These are phyloP conservation scores for Papiliotrema fonsecae DNA, from an alignment of 1,284 basidiomycete species.

Conservation along the genomic window DNA sequence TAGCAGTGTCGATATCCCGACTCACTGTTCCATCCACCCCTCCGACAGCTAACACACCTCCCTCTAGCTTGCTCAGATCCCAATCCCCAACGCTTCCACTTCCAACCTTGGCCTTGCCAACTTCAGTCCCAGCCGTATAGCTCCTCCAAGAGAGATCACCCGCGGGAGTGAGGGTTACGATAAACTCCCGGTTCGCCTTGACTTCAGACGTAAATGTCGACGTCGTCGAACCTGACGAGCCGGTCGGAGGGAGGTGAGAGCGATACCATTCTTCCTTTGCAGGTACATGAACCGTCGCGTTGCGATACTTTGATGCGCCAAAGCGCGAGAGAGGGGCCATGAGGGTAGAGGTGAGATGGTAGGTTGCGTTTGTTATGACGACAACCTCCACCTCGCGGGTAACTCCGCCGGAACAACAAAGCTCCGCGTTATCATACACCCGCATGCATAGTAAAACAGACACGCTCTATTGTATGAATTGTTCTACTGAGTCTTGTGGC, in stretches of 20 bases:
- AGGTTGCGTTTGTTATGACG: too few relatives aligned
- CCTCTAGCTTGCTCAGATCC: slow-evolving; percentile 38
- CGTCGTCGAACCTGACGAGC: slow-evolving; percentile 12
- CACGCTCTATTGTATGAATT: too few relatives aligned
- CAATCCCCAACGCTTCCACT: slow-evolving; percentile 34
- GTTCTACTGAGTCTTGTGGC: slow-evolving; percentile 16
- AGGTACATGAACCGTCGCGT: slow-evolving; percentile 26
- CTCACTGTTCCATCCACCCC: slow-evolving; percentile 12
- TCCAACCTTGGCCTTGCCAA: slow-evolving; percentile 25
- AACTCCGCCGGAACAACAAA: too few relatives aligned
- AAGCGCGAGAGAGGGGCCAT: slow-evolving; percentile 30
- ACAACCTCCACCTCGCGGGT: too few relatives aligned
- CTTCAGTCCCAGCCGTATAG: slow-evolving; percentile 14
- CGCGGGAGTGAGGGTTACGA: slow-evolving; percentile 27
- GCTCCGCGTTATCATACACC: too few relatives aligned
- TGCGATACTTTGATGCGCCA: slow-evolving; percentile 43
- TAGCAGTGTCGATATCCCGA: neutral
- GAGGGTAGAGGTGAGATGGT: neutral
- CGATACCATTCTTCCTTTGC: slow-evolving; percentile 35
- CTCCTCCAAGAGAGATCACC: slow-evolving; percentile 31
- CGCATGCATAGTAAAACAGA: too few relatives aligned
- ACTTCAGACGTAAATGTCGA: slow-evolving; percentile 27
- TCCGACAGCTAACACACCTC: slow-evolving; percentile 26
- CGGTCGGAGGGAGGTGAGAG: slow-evolving; percentile 14
- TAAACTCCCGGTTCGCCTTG: slow-evolving; percentile 32